Evolutionary conservation across 495 filamentous ascomycete genomes (phyloP).

Genomic region (Annulohypoxylon nitens): DNA sequence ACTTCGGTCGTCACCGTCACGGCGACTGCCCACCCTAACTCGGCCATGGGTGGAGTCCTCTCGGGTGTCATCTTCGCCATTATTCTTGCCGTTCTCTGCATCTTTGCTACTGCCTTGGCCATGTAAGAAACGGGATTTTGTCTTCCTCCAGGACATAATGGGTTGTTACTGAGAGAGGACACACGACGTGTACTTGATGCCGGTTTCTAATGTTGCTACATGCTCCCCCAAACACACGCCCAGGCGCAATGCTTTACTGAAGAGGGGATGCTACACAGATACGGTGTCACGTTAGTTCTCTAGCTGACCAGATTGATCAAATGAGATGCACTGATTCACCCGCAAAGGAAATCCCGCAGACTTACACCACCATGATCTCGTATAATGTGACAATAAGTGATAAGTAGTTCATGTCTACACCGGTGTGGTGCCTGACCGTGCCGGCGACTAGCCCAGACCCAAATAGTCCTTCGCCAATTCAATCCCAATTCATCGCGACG

Average conservation of each 20-base stretch:
- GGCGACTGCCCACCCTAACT: slow-evolving; percentile 15
- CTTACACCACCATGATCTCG: slow-evolving; percentile 26
- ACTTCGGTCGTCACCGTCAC: slow-evolving; percentile 9
- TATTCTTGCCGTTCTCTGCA: slow-evolving; percentile 67
- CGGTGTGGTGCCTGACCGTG: not conserved
- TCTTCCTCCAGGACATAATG: not conserved
- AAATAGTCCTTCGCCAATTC: slow-evolving; percentile 32
- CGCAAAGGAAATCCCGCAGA: slow-evolving; percentile 22
- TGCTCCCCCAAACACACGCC: slow-evolving; percentile 20
- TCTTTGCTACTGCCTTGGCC: slow-evolving; percentile 57
- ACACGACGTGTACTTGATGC: slow-evolving; percentile 11
- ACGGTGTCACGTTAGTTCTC: slow-evolving; percentile 38
- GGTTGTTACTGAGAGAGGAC: slow-evolving; percentile 16
- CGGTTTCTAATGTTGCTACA: slow-evolving; percentile 19
- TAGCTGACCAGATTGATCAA: slow-evolving; percentile 16
- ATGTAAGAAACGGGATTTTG: slow-evolving; percentile 28
- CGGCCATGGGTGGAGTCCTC: slow-evolving; percentile 19
- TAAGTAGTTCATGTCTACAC: slow-evolving; percentile 3
- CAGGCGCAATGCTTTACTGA: slow-evolving; percentile 11
- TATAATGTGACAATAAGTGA: slow-evolving; percentile 9
- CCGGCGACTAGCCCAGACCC: not conserved
- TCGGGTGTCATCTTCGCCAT: slow-evolving; percentile 58
- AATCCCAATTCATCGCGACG: slow-evolving; percentile 32
- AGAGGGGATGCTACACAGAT: slow-evolving; percentile 33
- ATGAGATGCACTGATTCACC: slow-evolving; percentile 19